A percentile compares a stretch with the other conserved stretches of the same genome.
phyloP scores from a whole-genome alignment of 2,329 filamentous ascomycete species.

The Hysterium pulicare region DNA sequence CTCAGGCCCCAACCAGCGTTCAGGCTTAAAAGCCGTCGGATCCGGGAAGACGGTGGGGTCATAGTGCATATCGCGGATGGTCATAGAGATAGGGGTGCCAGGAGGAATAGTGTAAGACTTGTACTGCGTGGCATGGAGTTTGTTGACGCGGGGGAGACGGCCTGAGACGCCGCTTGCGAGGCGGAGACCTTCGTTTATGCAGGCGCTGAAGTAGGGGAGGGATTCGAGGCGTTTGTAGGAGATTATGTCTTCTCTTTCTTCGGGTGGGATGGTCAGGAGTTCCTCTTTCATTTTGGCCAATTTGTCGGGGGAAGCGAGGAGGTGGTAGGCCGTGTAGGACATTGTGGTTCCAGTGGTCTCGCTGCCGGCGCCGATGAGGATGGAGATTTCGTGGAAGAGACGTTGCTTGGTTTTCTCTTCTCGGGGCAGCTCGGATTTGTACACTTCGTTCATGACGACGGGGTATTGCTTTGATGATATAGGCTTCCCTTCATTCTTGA shows the following conservation, averaged over 20 bases:
- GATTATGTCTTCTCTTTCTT: constrained; percentile 8
- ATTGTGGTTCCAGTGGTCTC: constrained; percentile 35
- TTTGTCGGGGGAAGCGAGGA: constrained; percentile 14
- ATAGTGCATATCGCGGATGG: constrained; percentile 8
- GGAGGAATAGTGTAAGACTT: neutral
- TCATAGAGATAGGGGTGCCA: constrained; percentile 6
- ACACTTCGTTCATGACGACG: constrained; percentile 12
- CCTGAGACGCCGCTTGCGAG: constrained; percentile 4
- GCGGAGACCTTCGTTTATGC: constrained; percentile 10
- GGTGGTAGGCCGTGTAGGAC: constrained; percentile 24
- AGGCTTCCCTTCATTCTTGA: constrained; percentile 7
- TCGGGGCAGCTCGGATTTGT: constrained; percentile 5
- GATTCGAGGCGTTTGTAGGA: constrained; percentile 8
- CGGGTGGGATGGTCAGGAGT: constrained; percentile 5
- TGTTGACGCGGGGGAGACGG: constrained; percentile 10
- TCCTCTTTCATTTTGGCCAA: constrained; percentile 10
- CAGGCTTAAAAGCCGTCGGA: constrained; percentile 7
- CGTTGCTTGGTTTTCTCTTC: constrained; percentile 5
- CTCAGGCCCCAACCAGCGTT: constrained; percentile 8
- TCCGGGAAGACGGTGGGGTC: constrained; percentile 5
- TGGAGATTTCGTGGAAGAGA: constrained; percentile 7
- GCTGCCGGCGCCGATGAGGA: constrained; percentile 35
- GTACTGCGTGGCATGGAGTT: neutral
- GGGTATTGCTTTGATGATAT: constrained; percentile 8
- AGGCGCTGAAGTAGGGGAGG: constrained; percentile 11